Conservation (phyloP, 306 rosid genomes). For the Benincasa hispida region DNA sequence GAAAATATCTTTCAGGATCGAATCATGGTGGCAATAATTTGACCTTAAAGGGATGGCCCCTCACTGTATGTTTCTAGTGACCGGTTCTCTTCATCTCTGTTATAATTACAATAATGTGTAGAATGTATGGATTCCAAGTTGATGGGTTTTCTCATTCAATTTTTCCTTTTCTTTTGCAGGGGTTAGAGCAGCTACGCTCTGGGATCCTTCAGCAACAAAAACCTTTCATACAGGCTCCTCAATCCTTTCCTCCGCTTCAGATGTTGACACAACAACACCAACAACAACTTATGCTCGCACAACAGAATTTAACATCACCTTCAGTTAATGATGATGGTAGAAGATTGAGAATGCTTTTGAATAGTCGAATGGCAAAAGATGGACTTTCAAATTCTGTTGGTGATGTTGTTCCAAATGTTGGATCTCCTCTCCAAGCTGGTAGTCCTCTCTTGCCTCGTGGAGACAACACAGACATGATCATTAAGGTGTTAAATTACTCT, state of each 20-base stretch:
- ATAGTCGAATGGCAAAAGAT: slow-evolving; percentile 60
- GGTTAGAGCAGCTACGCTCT: slow-evolving; percentile 83
- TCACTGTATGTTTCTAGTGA: slow-evolving; percentile 47
- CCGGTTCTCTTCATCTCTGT: neutral
- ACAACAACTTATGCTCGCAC: slow-evolving; percentile 90
- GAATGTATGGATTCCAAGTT: neutral
- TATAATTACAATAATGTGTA: neutral
- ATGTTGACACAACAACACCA: slow-evolving; percentile 95
- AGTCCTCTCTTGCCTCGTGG: slow-evolving; percentile 67
- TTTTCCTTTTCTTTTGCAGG: slow-evolving; percentile 24
- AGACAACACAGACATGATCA: slow-evolving; percentile 59
- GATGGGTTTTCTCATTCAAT: neutral
- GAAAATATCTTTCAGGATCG: slow-evolving; percentile 51
- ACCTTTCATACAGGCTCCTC: slow-evolving; percentile 79
- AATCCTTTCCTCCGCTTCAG: slow-evolving; percentile 85
- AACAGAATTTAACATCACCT: slow-evolving; percentile 77
- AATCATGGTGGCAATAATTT: slow-evolving; percentile 90
- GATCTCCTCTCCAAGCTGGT: slow-evolving; percentile 79
- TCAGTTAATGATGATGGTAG: slow-evolving; percentile 69
- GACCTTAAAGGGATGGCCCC: slow-evolving; percentile 98
- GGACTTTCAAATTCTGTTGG: slow-evolving; percentile 69
- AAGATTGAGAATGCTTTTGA: slow-evolving; percentile 79
- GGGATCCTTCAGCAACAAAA: slow-evolving; percentile 91
- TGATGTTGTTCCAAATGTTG: slow-evolving; percentile 65
- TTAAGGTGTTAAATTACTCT: slow-evolving; percentile 46